These are phyloP conservation scores for Uronychia binucleata DNA, from an alignment of 73 alveolate genomes.

Conservation along the genomic window DNA sequence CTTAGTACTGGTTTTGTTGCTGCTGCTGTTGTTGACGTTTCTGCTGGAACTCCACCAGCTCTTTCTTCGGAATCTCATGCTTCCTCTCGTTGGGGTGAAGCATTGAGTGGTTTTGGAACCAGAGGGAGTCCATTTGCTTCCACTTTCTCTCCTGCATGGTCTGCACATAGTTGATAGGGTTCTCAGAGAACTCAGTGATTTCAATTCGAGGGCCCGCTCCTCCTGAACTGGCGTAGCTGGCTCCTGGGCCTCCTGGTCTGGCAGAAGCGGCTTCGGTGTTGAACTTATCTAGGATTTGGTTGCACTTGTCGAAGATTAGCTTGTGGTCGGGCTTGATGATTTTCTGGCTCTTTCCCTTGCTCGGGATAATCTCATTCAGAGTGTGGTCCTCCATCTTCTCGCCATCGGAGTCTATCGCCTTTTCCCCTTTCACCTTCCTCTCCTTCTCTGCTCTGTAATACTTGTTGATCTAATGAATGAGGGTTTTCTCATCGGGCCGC, in stretches of 20 bases:
- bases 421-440: background rate
- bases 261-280: background rate
- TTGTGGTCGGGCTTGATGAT: background rate
- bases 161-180: constrained; percentile 1
- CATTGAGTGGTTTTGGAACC: background rate
- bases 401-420: no score
- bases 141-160: constrained; percentile 10
- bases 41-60: background rate
- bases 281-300: background rate
- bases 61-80: background rate
- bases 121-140: constrained; percentile 1
- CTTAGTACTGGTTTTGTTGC: background rate
- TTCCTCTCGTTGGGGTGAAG: background rate
- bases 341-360: background rate
- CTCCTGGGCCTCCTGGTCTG: background rate
- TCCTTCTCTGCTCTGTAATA: background rate
- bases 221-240: background rate
- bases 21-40: background rate
- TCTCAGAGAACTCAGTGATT: background rate
- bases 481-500: background rate
- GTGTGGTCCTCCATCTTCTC: no score
- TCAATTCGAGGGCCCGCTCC: no score
- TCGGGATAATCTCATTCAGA: background rate
- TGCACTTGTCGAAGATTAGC: background rate
- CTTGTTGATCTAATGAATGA: background rate